A percentile compares a stretch with the other conserved stretches of the same genome.
Evolutionary conservation across 805 yeast species (phyloP).

Genomic region (Ogataea pini): DNA sequence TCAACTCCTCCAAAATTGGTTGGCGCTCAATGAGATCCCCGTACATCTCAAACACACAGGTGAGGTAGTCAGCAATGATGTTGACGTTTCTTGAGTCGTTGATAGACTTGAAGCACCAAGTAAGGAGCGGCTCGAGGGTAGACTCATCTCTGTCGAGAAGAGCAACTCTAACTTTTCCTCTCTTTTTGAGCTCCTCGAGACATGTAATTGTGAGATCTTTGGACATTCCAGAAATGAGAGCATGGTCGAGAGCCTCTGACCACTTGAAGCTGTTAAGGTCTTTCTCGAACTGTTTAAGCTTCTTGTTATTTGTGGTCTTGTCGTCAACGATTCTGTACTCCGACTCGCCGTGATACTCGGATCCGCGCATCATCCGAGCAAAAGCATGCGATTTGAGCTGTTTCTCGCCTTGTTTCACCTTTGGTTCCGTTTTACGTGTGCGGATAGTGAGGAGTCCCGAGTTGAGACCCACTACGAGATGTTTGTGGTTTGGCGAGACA

Average conservation of each 20-base stretch:
- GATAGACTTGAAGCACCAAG: constrained; percentile 75
- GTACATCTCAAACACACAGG: constrained; percentile 72
- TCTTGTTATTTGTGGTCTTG: constrained; percentile 49
- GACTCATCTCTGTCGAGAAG: constrained; percentile 82
- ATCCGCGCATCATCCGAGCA: constrained; percentile 84
- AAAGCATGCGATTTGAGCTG: constrained; percentile 58
- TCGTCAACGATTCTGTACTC: constrained; percentile 74
- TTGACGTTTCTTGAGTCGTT: constrained; percentile 76
- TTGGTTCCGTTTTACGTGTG: constrained; percentile 74
- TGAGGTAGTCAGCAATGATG: constrained; percentile 66
- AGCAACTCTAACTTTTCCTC: constrained; percentile 87
- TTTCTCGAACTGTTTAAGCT: constrained; percentile 78
- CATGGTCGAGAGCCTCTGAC: constrained; percentile 89
- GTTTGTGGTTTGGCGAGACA: constrained; percentile 83
- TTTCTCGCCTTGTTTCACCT: constrained; percentile 51
- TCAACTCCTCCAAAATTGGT: constrained; percentile 73
- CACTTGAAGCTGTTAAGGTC: constrained; percentile 86
- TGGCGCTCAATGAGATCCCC: constrained; percentile 71
- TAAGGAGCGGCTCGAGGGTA: constrained; percentile 73
- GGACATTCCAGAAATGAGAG: constrained; percentile 75
- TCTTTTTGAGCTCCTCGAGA: constrained; percentile 77
- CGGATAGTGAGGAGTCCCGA: constrained; percentile 87
- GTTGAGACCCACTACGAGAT: constrained; percentile 88
- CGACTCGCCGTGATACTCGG: constrained; percentile 86
- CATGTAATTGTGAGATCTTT: constrained; percentile 81